A percentile compares a stretch with the other conserved stretches of the same genome.
phyloP scores from a whole-genome alignment of 108 stramenopile species.

The Cafeteria roenbergensis region DNA sequence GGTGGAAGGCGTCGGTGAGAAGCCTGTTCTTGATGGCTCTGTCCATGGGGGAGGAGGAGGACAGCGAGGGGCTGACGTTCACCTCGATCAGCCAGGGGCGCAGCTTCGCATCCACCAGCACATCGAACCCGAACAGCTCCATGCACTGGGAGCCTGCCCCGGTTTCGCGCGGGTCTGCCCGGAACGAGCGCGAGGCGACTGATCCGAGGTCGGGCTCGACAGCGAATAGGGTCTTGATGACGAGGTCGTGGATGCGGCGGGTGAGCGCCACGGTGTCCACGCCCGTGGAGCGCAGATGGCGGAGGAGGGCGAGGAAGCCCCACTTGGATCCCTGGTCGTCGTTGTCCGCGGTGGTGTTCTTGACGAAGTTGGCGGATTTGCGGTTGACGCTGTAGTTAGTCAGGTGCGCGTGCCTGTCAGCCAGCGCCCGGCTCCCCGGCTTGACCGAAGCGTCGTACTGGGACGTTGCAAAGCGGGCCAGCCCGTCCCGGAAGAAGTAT shows the following conservation, averaged over 20 bases:
- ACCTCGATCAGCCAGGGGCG: slow-evolving; percentile 50
- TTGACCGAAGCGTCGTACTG: slow-evolving; percentile 16
- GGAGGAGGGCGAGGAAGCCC: slow-evolving; percentile 24
- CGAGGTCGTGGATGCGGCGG: slow-evolving; percentile 16
- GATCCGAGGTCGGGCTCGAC: slow-evolving; percentile 38
- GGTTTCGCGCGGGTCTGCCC: not conserved
- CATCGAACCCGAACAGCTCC: slow-evolving; percentile 51
- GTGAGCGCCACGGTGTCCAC: not conserved
- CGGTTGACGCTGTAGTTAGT: slow-evolving; percentile 58
- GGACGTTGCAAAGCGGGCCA: slow-evolving; percentile 23
- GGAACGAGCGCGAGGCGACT: slow-evolving; percentile 1
- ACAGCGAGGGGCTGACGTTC: slow-evolving; percentile 21
- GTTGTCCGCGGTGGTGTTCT: slow-evolving; percentile 13
- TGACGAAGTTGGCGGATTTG: slow-evolving; percentile 29
- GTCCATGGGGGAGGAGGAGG: slow-evolving; percentile 1
- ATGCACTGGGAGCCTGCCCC: slow-evolving; percentile 12
- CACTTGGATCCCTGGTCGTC: slow-evolving; percentile 26
- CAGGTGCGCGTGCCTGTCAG: slow-evolving; percentile 28
- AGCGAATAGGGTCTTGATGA: slow-evolving; percentile 39
- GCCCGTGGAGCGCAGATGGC: slow-evolving; percentile 17
- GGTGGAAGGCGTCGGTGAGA: slow-evolving; percentile 6
- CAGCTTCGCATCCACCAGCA: slow-evolving; percentile 35
- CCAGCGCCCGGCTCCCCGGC: not conserved
- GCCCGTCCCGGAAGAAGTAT: slow-evolving; percentile 16
- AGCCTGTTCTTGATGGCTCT: not conserved